Evolutionary conservation across 176 grass and related monocot species (phyloP).

Genomic region (Lolium multiflorum): DNA sequence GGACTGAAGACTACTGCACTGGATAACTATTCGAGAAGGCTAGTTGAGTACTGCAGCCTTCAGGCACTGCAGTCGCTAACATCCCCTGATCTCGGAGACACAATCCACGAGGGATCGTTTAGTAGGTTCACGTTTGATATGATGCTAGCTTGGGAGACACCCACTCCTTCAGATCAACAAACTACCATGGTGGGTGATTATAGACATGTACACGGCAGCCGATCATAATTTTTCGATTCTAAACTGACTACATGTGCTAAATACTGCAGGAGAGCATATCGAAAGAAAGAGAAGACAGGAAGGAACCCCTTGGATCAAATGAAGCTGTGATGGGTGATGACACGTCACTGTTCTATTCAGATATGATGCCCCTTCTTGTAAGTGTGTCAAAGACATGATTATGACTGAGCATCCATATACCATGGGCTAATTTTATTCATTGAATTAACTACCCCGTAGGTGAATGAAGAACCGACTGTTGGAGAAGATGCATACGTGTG

Average conservation of each 20-base stretch:
- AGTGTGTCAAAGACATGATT: conserved; percentile 23
- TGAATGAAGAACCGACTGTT: conserved; percentile 77
- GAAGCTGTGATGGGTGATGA: conserved; percentile 73
- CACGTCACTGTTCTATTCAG: conserved; percentile 86
- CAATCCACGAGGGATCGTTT: conserved; percentile 66
- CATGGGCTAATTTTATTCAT: background rate
- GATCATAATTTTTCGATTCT: background rate
- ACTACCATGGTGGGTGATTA: conserved; percentile 52
- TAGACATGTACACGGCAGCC: background rate
- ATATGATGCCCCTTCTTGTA: conserved; percentile 97
- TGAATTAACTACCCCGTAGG: conserved; percentile 43
- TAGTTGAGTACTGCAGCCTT: conserved; percentile 83
- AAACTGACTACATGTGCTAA: background rate
- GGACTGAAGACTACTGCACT: conserved; percentile 55
- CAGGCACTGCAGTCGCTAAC: conserved; percentile 55
- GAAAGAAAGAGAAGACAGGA: conserved; percentile 82
- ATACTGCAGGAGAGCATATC: conserved; percentile 70
- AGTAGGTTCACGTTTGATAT: conserved; percentile 88
- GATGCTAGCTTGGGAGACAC: conserved; percentile 93
- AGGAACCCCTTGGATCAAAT: conserved; percentile 55
- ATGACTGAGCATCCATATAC: background rate
- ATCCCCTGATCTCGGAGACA: conserved; percentile 58
- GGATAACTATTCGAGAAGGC: conserved; percentile 77
- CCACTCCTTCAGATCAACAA: conserved; percentile 51
- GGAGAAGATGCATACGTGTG: conserved; percentile 88